Conservation (phyloP, 192 early-diverging fungal species). For the Backusella circina region DNA sequence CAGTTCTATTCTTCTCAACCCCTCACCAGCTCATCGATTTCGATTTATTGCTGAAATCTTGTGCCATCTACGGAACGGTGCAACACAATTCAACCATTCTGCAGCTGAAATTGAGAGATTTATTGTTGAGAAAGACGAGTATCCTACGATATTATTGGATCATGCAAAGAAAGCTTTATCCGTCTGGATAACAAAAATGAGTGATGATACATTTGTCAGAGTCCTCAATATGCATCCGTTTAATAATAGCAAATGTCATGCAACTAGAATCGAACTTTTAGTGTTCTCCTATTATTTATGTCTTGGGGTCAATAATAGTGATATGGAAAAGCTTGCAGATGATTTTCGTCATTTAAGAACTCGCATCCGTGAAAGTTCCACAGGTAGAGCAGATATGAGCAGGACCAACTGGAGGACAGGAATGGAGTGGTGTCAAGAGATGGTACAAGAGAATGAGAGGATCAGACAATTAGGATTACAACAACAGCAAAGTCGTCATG, state of each 20-base stretch:
- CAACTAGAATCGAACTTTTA: not conserved
- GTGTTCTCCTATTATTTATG: not conserved
- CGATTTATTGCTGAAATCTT: not conserved
- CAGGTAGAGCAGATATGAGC: not conserved
- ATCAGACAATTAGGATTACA: not conserved
- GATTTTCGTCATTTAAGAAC: not conserved
- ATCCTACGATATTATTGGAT: not conserved
- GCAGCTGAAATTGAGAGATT: not conserved
- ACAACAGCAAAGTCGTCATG: not conserved
- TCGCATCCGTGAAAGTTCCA: not conserved
- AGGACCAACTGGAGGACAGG: not conserved
- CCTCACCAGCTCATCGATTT: not conserved
- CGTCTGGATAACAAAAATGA: not conserved
- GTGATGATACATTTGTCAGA: not conserved
- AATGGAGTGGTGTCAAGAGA: not conserved
- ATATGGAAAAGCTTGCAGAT: not conserved
- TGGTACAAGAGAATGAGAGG: not conserved
- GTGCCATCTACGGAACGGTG: not conserved
- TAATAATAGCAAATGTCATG: not conserved
- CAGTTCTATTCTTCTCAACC: not conserved
- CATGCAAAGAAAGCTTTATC: not conserved
- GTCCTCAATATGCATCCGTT: not conserved
- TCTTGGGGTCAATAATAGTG: not conserved
- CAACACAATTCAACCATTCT: not conserved
- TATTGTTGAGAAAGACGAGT: not conserved